phyloP scores from a whole-genome alignment of 345 rosid genomes.

The Brassica napus region DNA sequence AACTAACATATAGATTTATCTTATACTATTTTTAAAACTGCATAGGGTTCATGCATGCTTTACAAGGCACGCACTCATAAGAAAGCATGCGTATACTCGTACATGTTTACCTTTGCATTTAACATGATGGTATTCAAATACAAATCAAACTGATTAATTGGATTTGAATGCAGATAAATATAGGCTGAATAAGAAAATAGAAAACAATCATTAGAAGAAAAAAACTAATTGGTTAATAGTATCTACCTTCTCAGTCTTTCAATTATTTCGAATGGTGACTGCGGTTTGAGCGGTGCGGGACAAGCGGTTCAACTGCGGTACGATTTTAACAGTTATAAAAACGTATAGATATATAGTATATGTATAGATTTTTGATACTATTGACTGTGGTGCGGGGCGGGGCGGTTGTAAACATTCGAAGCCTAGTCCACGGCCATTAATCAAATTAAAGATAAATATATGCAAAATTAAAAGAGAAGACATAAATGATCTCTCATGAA shows the following conservation, averaged over 20 bases:
- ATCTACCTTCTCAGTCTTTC: too few relatives aligned
- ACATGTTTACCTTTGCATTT: slow-evolving; percentile 14
- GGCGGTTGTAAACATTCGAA: too few relatives aligned
- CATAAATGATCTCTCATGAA: background rate
- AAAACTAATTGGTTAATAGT: background rate
- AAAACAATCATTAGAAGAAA: background rate
- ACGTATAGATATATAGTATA: too few relatives aligned
- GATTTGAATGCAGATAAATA: background rate
- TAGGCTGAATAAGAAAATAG: background rate
- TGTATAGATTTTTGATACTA: too few relatives aligned
- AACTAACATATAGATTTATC: background rate
- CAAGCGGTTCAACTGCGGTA: too few relatives aligned
- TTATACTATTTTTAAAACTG: background rate
- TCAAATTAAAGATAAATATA: too few relatives aligned
- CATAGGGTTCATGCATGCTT: slow-evolving; percentile 23
- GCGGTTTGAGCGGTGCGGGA: too few relatives aligned
- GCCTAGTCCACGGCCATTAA: too few relatives aligned
- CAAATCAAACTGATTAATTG: background rate
- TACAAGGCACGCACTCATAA: slow-evolving; percentile 6
- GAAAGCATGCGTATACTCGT: slow-evolving; percentile 21
- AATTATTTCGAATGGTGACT: too few relatives aligned
- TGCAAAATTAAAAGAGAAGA: background rate
- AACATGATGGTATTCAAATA: background rate
- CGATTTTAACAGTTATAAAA: too few relatives aligned
- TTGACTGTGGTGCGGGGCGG: too few relatives aligned